Conservation (phyloP, 129 eudicot genomes). For the Pseudognaphalium luteoalbum region DNA sequence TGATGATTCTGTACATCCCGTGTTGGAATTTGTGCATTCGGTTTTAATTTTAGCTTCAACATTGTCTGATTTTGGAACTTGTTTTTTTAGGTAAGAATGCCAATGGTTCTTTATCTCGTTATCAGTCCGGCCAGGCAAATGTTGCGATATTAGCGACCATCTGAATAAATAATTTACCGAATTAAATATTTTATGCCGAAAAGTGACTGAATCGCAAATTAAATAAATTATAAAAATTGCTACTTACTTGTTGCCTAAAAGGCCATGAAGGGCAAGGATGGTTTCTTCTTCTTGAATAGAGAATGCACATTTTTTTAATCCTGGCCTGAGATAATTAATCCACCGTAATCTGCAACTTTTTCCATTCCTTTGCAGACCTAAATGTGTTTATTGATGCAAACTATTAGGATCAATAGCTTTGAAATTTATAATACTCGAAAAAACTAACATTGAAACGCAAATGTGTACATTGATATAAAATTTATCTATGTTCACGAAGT, state of each 20-base stretch:
- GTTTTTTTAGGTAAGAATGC: constrained; percentile 75
- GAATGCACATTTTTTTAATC: constrained; percentile 67
- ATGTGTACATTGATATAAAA: neutral
- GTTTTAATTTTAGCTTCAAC: constrained; percentile 21
- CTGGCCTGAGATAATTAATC: constrained; percentile 89
- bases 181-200: neutral
- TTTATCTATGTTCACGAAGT: no score
- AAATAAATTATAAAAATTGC: neutral
- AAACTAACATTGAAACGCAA: neutral
- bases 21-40: constrained; percentile 24
- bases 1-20: constrained; percentile 26
- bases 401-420: neutral
- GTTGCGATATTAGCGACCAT: constrained; percentile 82
- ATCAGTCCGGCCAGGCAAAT: constrained; percentile 83
- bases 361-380: constrained; percentile 82
- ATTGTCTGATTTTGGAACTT: constrained; percentile 27
- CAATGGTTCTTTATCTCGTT: constrained; percentile 84
- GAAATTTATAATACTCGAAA: neutral
- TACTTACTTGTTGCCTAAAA: constrained; percentile 87
- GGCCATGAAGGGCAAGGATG: constrained; percentile 59
- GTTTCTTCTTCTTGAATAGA: constrained; percentile 64
- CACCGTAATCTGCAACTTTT: constrained; percentile 95
- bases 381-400: constrained; percentile 1
- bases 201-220: neutral
- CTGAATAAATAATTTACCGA: constrained; percentile 31